These are phyloP conservation scores for Didymella segeticola DNA, from an alignment of 2,329 filamentous ascomycete species.

Conservation along the genomic window DNA sequence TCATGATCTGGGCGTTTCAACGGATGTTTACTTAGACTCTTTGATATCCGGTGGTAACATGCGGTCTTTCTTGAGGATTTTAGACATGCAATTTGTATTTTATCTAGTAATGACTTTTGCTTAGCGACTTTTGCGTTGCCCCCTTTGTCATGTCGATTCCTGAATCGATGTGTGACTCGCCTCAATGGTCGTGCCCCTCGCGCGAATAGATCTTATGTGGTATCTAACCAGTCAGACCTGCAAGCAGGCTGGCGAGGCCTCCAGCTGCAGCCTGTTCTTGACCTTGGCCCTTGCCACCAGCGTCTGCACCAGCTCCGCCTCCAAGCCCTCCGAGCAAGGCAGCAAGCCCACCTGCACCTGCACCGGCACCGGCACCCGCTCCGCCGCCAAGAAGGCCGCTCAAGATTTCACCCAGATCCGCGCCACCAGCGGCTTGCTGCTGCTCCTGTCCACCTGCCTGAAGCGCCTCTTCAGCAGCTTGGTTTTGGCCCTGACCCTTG, in stretches of 20 bases:
- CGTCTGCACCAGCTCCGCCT: neutral
- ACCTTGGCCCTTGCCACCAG: neutral
- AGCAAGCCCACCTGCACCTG: slow-evolving; percentile 2
- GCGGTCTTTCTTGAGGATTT: neutral
- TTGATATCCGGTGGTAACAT: slow-evolving; percentile 22
- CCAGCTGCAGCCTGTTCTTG: neutral
- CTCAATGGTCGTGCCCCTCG: neutral
- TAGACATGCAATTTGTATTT: neutral
- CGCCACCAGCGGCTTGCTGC: slow-evolving; percentile 11
- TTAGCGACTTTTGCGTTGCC: neutral
- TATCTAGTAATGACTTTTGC: slow-evolving; percentile 1
- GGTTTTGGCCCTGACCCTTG: too few species aligned
- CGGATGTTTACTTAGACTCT: slow-evolving; percentile 18
- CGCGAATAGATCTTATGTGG: neutral
- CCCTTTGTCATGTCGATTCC: slow-evolving; percentile 7
- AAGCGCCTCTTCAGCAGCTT: slow-evolving; percentile 5
- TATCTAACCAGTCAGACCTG: neutral
- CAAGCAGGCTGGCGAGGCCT: neutral
- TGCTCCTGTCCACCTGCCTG: slow-evolving; percentile 5
- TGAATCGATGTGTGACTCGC: slow-evolving; percentile 4
- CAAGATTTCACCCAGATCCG: slow-evolving; percentile 3
- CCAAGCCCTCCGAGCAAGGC: slow-evolving; percentile 1
- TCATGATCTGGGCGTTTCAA: slow-evolving; percentile 21
- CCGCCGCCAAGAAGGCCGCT: slow-evolving; percentile 14
- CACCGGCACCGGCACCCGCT: slow-evolving; percentile 14